Conservation (phyloP, 2,329 filamentous ascomycete species). For the Sporothrix inflata region DNA sequence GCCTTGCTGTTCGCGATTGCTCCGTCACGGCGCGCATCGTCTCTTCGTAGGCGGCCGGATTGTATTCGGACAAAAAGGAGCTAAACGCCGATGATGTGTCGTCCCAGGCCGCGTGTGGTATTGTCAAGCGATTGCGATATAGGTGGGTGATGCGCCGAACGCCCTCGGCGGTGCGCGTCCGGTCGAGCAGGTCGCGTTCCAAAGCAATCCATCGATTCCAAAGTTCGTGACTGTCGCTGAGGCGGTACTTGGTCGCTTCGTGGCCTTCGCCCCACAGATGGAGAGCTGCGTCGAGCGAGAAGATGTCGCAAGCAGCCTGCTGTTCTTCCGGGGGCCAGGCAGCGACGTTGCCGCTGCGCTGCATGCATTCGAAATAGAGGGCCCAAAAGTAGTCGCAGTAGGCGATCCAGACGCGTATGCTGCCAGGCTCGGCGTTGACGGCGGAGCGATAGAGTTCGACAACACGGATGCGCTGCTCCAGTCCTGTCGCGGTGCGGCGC, state of each 20-base stretch:
- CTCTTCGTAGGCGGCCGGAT: constrained; percentile 70
- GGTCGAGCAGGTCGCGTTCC: constrained; percentile 67
- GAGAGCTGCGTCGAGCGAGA: constrained; percentile 68
- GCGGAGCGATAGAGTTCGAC: constrained; percentile 75
- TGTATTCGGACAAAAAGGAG: constrained; percentile 72
- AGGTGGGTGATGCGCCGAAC: constrained; percentile 68
- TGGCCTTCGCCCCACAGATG: constrained; percentile 74
- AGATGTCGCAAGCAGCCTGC: constrained; percentile 69
- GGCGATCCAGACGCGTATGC: constrained; percentile 72
- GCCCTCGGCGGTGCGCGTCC: constrained; percentile 57
- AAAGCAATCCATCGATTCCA: constrained; percentile 80
- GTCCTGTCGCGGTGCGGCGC: constrained; percentile 59
- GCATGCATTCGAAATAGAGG: constrained; percentile 67
- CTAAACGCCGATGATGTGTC: constrained; percentile 76
- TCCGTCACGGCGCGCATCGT: constrained; percentile 71
- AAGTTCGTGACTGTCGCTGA: constrained; percentile 75
- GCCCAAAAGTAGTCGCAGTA: constrained; percentile 80
- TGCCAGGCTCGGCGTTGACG: constrained; percentile 71
- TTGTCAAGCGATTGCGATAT: constrained; percentile 69
- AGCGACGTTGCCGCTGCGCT: constrained; percentile 52
- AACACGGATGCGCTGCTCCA: constrained; percentile 69
- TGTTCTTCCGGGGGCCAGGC: constrained; percentile 70
- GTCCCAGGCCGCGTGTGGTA: constrained; percentile 76
- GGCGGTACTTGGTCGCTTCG: constrained; percentile 70
- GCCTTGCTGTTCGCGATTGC: constrained; percentile 65